phyloP scores from a whole-genome alignment of 768 basidiomycete genomes.

The Melanogaster broomeanus region DNA sequence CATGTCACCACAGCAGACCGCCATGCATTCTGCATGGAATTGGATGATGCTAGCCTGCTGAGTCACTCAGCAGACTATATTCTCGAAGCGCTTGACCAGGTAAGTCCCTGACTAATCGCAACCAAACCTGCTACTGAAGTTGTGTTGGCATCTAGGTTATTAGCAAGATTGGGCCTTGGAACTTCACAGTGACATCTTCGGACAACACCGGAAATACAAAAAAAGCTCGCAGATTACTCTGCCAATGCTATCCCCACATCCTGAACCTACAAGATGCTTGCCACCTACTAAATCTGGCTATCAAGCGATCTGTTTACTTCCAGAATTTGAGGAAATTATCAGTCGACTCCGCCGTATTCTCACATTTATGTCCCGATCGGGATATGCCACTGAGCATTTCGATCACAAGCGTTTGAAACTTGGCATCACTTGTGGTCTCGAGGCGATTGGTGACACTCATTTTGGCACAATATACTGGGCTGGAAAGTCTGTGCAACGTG shows the following conservation, averaged over 20 bases:
- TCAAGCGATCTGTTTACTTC: slow-evolving; percentile 19
- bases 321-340: neutral
- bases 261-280: slow-evolving; percentile 34
- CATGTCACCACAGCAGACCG: too few relatives aligned
- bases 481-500: slow-evolving; percentile 6
- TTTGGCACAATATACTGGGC: slow-evolving; percentile 24
- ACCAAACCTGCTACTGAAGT: neutral
- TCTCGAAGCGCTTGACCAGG: slow-evolving; percentile 18
- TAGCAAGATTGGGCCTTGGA: slow-evolving; percentile 7
- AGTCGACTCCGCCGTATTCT: neutral
- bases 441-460: slow-evolving; percentile 21
- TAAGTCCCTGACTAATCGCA: too few relatives aligned
- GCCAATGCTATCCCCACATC: slow-evolving; percentile 21
- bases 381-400: neutral
- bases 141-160: slow-evolving; percentile 12
- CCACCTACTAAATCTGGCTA: slow-evolving; percentile 29
- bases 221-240: slow-evolving; percentile 11
- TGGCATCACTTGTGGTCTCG: slow-evolving; percentile 10
- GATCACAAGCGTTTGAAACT: neutral
- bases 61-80: too few relatives aligned
- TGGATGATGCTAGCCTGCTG: slow-evolving; percentile 18
- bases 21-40: slow-evolving; percentile 7
- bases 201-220: slow-evolving; percentile 27
- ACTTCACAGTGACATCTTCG: slow-evolving; percentile 15
- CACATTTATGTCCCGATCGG: neutral